Evolutionary conservation across 148 eudicot species (phyloP).

Genomic region (Oxyria digyna): DNA sequence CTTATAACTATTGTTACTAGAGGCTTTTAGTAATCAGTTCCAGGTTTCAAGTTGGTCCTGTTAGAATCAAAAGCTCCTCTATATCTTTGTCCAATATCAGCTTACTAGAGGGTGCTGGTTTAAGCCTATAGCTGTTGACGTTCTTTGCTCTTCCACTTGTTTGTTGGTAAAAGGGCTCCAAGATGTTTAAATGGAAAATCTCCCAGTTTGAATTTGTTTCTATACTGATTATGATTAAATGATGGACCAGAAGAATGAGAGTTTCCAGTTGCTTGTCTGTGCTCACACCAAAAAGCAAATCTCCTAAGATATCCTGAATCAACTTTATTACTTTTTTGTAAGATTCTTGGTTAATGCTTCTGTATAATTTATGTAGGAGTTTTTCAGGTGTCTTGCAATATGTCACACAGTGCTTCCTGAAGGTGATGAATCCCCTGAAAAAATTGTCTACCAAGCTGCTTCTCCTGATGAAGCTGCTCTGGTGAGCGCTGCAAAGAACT

Average conservation of each 20-base stretch:
- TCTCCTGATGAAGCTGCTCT: slow-evolving; percentile 98
- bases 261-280: background rate
- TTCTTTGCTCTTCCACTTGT: background rate
- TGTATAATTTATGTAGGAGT: slow-evolving; percentile 42
- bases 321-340: background rate
- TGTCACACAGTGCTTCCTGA: slow-evolving; percentile 98
- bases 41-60: background rate
- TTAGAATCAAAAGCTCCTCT: background rate
- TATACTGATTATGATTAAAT: background rate
- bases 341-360: slow-evolving; percentile 3
- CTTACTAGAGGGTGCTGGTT: background rate
- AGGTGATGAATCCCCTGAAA: slow-evolving; percentile 94
- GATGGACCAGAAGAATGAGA: background rate
- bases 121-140: background rate
- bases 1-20: background rate
- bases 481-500: slow-evolving; percentile 91
- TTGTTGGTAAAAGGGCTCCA: background rate
- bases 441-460: slow-evolving; percentile 86
- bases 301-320: background rate
- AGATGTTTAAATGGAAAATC: background rate
- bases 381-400: slow-evolving; percentile 97
- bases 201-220: background rate
- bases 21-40: background rate
- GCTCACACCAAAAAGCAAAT: background rate
- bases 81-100: background rate